Evolutionary conservation across 2,329 filamentous ascomycete genomes (phyloP), one percentile per base, ranked within the genome.

Genomic region (Sporothrix dimorphospora): DNA sequence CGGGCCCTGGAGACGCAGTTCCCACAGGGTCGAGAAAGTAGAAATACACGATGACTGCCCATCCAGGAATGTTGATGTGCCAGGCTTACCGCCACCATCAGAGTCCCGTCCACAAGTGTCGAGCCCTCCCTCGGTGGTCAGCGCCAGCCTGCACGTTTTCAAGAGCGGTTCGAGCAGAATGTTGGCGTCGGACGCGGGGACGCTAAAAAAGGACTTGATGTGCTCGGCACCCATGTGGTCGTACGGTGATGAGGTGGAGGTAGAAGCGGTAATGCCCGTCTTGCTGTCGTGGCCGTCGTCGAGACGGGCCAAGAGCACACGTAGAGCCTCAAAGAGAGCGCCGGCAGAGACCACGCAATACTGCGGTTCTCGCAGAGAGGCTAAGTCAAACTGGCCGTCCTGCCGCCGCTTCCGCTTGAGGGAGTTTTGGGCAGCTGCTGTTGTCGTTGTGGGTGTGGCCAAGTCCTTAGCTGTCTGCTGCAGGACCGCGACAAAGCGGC

Each of bases 401-500:
- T 79, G 76, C 1, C 80, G 78, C 72, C 84, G 82, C 78, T 89
- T 89, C 72, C 85, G 79, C 76, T 87, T 87, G 51, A 80, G 79
- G 6, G 82, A 79, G 53, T 73, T 78, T 24, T 45, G 45, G 21
- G 27, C 16, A 19, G 51, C 21, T 3, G 34, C 24, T 40, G 55
- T n/a, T 16, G 51, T 21, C 42, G 63, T 21, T 40, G 49, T 1
- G 19, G 81, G 78, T 4, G 77, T 78, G 1, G 84, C 84, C 49
- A 87, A 75, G 30, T 94, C 91, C 65, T 88, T 85, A 65, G 94
- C 81, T 0, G 90, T 88, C 76, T 89, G 87, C 76, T 90, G 88
- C 55, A 97, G 79, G 11, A 93, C 87, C 0, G 82, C 81, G 45
- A 92, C 81, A 70, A 97, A 93, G 61, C 88, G 86, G 72, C 90